Percentiles rank a stretch among this genome's conserved stretches.
These are phyloP conservation scores for Prunus persica DNA, from an alignment of 306 rosid species.

Conservation along the genomic window DNA sequence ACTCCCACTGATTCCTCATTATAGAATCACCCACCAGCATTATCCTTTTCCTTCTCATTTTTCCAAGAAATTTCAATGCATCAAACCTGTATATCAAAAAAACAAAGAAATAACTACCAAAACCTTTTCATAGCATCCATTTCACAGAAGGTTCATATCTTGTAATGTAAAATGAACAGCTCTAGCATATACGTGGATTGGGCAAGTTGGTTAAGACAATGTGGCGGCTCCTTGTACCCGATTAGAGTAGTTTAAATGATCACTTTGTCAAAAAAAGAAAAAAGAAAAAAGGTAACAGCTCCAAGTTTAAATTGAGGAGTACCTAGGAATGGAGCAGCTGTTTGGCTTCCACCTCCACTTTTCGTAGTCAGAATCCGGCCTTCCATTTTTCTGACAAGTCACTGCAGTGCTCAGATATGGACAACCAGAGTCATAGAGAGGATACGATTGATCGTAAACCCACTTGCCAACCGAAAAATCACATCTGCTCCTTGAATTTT, in stretches of 20 bases:
- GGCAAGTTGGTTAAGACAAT: too few species aligned
- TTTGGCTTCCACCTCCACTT: slow-evolving; percentile 93
- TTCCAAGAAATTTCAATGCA: slow-evolving; percentile 80
- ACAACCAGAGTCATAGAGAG: slow-evolving; percentile 75
- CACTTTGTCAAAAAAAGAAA: neutral
- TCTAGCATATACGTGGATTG: too few species aligned
- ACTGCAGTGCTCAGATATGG: slow-evolving; percentile 87
- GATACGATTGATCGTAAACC: slow-evolving; percentile 80
- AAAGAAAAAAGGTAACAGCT: neutral
- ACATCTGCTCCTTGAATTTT: slow-evolving; percentile 47
- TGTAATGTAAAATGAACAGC: neutral
- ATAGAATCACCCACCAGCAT: slow-evolving; percentile 98
- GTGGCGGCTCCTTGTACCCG: too few species aligned
- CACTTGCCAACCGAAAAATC: slow-evolving; percentile 80
- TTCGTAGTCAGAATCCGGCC: slow-evolving; percentile 95
- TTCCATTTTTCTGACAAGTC: slow-evolving; percentile 81
- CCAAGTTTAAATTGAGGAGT: neutral
- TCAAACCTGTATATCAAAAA: slow-evolving; percentile 58
- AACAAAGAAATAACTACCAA: neutral
- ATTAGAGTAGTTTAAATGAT: too few species aligned
- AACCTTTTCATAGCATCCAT: neutral
- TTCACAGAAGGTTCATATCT: neutral
- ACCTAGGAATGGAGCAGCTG: slow-evolving; percentile 83
- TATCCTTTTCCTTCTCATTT: slow-evolving; percentile 81
- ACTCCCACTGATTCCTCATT: slow-evolving; percentile 98